Evolutionary conservation across 2,329 filamentous ascomycete genomes (phyloP).

Genomic region (Ophiocordyceps unilateralis): DNA sequence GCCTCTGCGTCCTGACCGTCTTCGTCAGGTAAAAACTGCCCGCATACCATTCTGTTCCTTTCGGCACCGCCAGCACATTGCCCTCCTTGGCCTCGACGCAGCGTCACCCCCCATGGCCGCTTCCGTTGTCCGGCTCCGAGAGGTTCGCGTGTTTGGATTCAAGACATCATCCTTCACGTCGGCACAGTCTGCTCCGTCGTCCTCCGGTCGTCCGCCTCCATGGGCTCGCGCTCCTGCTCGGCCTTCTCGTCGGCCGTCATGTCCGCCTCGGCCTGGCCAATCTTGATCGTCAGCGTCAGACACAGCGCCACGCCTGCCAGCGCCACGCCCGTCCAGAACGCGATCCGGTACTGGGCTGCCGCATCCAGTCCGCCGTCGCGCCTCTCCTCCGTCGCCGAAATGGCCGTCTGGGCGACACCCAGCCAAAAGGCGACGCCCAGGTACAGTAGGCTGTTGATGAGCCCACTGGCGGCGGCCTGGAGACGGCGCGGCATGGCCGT

Average conservation of each 20-base stretch:
- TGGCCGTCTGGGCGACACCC: conserved; percentile 49
- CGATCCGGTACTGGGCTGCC: conserved; percentile 40
- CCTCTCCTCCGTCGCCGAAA: conserved; percentile 26
- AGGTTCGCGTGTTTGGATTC: no score
- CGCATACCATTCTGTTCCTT: no score
- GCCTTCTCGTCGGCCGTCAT: conserved; percentile 40
- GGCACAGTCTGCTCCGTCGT: no score
- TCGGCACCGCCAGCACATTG: no score
- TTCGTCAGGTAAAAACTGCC: no score
- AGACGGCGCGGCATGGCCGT: conserved; percentile 47
- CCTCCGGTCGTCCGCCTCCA: no score
- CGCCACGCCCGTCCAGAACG: conserved; percentile 49
- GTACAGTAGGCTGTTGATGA: conserved; percentile 55
- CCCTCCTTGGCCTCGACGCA: no score
- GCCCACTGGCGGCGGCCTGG: conserved; percentile 54
- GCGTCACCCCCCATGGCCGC: no score
- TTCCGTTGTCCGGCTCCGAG: no score
- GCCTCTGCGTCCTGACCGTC: no score
- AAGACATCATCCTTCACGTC: no score
- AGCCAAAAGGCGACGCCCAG: conserved; percentile 57
- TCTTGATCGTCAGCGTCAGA: conserved; percentile 37
- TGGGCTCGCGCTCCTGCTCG: conserved; percentile 6
- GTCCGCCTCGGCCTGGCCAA: conserved; percentile 36
- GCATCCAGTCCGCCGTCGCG: conserved; percentile 16
- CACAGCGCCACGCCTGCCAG: conserved; percentile 31